Base-by-base conservation (phyloP, 352 stramenopile species). In the Globisporangium parvum region DNA sequence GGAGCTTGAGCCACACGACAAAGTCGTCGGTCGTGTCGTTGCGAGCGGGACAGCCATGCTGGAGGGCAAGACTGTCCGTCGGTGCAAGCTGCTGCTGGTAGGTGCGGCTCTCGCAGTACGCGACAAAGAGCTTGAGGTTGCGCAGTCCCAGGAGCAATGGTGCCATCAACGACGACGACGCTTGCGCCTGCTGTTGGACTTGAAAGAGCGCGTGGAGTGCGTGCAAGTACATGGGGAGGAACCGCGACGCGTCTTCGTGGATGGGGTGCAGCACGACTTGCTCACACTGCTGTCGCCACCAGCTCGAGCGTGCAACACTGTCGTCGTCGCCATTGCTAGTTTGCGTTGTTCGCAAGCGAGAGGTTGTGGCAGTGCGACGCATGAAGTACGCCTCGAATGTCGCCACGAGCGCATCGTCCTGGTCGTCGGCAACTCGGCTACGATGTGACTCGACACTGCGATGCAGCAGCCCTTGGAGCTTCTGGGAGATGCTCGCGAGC, bases 141-240 rank as follows among this genome's bases (percentile, higher is more conserved):
- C 74, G 68, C 35, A 88, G 45, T 18, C 75, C 71, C 3, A 60
- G 56, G 0, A 72, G 50, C 45, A 69, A 70, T 28, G 55, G n/a
- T 12, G 49, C 20, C 11, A 33, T 12, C 17, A 56, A 23, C 33
- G 87, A 59, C 6, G 60, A 63, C 17, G 39, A 37, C 39, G 39
- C 6, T 15, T 44, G 39, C 18, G 39, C 20, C 11, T 73, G 63
- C 50, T 85, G 77, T 28, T 75, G 60, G 9, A 89, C 42, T 4
- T 69, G 63, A 46, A 82, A 87, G 1, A 91, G 63, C n/a, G 77
- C 73, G 42, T 80, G 73, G 18, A 89, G 52, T 18, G 57, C 57
- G 59, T 85, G 74, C 21, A 88, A 47, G 33, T 84, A 69, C 17
- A 74, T 45, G 6, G 70, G 62, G 44, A 85, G 51, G 12, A 83